These are phyloP conservation scores for Malus domestica DNA, from an alignment of 306 rosid species.

Conservation along the genomic window DNA sequence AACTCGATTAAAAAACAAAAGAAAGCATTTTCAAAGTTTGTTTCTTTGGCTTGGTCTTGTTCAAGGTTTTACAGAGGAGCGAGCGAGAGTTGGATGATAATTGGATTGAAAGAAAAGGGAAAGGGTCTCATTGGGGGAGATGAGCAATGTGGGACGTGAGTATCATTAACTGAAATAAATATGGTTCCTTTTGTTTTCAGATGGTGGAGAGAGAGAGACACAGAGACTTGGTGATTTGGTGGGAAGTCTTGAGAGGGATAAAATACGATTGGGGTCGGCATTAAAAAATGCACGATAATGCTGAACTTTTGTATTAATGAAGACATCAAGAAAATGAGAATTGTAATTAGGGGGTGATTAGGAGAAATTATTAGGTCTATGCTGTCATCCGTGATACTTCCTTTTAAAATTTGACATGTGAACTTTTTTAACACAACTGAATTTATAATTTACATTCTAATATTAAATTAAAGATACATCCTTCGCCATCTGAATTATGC, in stretches of 20 bases:
- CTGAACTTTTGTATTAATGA: not conserved
- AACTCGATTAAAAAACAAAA: conserved; percentile 24
- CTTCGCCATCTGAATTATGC: conserved; percentile 59
- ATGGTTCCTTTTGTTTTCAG: not conserved
- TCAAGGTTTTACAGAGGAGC: not conserved
- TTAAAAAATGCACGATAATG: not conserved
- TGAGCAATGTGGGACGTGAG: conserved; percentile 47
- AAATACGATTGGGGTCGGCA: not conserved
- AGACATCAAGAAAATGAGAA: not conserved
- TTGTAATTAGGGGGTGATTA: not conserved
- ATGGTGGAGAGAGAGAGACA: not conserved
- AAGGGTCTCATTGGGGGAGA: not conserved
- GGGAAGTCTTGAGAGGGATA: not conserved
- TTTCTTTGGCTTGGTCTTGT: not conserved
- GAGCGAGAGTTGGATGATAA: conserved; percentile 28
- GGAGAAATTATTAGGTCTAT: not conserved
- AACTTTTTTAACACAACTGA: no score
- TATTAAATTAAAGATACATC: conserved; percentile 25
- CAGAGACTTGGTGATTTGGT: not conserved
- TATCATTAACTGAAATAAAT: conserved; percentile 32
- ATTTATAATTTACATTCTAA: no score
- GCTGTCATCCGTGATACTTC: no score
- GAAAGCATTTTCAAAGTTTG: conserved; percentile 4
- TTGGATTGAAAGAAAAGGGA: conserved; percentile 19
- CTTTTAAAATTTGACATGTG: no score